phyloP scores from a whole-genome alignment of 2,329 filamentous ascomycete genomes.

The Colletotrichum tropicicola region DNA sequence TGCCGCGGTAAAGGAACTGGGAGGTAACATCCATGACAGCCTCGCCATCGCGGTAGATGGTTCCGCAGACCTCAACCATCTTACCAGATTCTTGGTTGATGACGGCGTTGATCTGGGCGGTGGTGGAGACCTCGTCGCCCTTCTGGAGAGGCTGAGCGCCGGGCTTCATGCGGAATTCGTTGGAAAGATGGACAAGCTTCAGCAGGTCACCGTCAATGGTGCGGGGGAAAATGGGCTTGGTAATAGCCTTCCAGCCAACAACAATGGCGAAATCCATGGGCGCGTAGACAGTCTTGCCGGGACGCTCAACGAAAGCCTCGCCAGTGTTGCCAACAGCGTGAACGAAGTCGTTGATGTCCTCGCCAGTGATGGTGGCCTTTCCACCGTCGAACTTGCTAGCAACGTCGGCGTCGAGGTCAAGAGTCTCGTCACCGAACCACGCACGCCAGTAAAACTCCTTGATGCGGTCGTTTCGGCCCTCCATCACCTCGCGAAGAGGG shows the following conservation, averaged over 20 bases:
- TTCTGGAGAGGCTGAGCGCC: slow-evolving; percentile 95
- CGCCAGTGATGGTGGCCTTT: slow-evolving; percentile 83
- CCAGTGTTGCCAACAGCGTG: slow-evolving; percentile 98
- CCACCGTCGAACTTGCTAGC: slow-evolving; percentile 92
- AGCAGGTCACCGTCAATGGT: slow-evolving; percentile 95
- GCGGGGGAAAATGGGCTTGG: slow-evolving; percentile 97
- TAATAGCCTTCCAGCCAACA: slow-evolving; percentile 99
- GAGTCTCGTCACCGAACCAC: slow-evolving; percentile 90
- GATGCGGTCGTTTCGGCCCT: slow-evolving; percentile 94
- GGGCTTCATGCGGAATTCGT: slow-evolving; percentile 97
- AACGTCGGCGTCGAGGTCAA: slow-evolving; percentile 86
- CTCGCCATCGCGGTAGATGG: slow-evolving; percentile 83
- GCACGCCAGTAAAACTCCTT: slow-evolving; percentile 99
- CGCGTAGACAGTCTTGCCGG: slow-evolving; percentile 91
- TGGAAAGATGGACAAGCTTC: slow-evolving; percentile 96
- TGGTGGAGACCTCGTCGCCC: slow-evolving; percentile 91
- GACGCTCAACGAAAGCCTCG: slow-evolving; percentile 95
- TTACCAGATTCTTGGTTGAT: slow-evolving; percentile 98
- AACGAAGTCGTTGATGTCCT: slow-evolving; percentile 98
- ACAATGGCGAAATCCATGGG: slow-evolving; percentile 99
- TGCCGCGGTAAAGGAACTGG: slow-evolving; percentile 95
- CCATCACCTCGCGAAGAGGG: slow-evolving; percentile 97
- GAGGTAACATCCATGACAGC: slow-evolving; percentile 98
- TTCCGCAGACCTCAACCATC: slow-evolving; percentile 99
- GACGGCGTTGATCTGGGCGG: slow-evolving; percentile 95